A percentile compares a stretch with the other conserved stretches of the same genome.
Conservation (phyloP, 1,139 yeast genomes). For the Debaryomyces sp. region DNA sequence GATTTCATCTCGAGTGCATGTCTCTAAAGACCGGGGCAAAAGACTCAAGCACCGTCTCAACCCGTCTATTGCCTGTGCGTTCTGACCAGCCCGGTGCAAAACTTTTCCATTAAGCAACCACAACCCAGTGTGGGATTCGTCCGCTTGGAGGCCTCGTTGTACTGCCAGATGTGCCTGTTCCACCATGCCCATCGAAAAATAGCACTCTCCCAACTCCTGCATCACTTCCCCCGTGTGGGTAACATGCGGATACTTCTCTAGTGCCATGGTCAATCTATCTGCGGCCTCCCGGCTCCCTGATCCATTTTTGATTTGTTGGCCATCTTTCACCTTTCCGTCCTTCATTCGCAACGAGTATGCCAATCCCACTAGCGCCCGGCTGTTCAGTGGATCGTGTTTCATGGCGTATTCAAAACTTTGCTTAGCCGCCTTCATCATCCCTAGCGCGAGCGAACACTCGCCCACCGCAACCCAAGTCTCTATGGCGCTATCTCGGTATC, state of each 20-base stretch:
- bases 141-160: slow-evolving; percentile 45
- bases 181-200: slow-evolving; percentile 45
- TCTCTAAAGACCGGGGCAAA: slow-evolving; percentile 31
- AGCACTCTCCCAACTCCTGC: slow-evolving; percentile 54
- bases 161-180: slow-evolving; percentile 56
- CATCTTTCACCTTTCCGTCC: slow-evolving; percentile 38
- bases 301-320: slow-evolving; percentile 37
- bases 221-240: slow-evolving; percentile 39
- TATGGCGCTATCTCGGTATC: slow-evolving; percentile 27
- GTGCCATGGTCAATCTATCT: slow-evolving; percentile 42
- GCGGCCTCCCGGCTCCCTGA: slow-evolving; percentile 46
- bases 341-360: slow-evolving; percentile 40
- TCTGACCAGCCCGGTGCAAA: slow-evolving; percentile 42
- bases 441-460: slow-evolving; percentile 49
- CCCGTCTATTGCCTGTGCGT: slow-evolving; percentile 48
- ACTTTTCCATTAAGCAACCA: slow-evolving; percentile 54
- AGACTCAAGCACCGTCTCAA: slow-evolving; percentile 47
- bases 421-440: slow-evolving; percentile 43
- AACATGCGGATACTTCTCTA: slow-evolving; percentile 36
- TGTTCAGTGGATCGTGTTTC: slow-evolving; percentile 43
- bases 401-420: slow-evolving; percentile 51
- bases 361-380: slow-evolving; percentile 46
- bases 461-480: slow-evolving; percentile 57
- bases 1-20: slow-evolving; percentile 32
- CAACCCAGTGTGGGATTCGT: slow-evolving; percentile 45